A percentile compares a stretch with the other conserved stretches of the same genome.
Evolutionary conservation across 2,329 filamentous ascomycete genomes (phyloP).

Genomic region (Aureobasidium melanogenum): DNA sequence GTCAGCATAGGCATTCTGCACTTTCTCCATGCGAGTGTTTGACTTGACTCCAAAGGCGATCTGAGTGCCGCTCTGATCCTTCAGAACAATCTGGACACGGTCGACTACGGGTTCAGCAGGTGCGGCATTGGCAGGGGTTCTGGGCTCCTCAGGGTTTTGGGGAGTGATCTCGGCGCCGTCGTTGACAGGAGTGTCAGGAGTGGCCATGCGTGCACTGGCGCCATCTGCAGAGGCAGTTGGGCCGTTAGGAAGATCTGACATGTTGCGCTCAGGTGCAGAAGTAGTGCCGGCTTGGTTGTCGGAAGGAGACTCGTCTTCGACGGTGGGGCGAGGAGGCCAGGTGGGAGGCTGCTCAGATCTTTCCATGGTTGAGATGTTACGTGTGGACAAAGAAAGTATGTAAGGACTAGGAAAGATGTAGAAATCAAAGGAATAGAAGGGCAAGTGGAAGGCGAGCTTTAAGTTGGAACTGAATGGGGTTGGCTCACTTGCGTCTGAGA

Average conservation of each 20-base stretch:
- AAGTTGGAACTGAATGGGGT: too few relatives aligned
- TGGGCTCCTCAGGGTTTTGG: neutral
- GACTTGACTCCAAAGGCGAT: slow-evolving; percentile 1
- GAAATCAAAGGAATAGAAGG: neutral
- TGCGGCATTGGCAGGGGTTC: neutral
- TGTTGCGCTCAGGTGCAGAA: neutral
- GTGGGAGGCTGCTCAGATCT: neutral
- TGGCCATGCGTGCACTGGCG: neutral
- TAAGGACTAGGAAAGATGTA: neutral
- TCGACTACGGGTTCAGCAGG: neutral
- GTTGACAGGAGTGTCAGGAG: neutral
- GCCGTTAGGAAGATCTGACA: neutral
- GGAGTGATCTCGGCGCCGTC: neutral
- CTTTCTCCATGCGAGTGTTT: slow-evolving; percentile 4
- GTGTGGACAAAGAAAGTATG: neutral
- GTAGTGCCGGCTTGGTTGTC: neutral
- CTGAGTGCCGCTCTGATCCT: slow-evolving; percentile 1
- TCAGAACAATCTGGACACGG: neutral
- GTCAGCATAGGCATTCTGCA: slow-evolving; percentile 1
- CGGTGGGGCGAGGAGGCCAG: neutral
- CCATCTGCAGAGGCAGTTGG: neutral
- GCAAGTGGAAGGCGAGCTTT: neutral
- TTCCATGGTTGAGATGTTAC: neutral
- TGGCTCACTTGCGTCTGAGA: too few relatives aligned
- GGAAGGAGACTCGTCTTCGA: neutral